phyloP scores from a whole-genome alignment of 371 early-diverging fungal genomes.

The Rhizopus sp. region DNA sequence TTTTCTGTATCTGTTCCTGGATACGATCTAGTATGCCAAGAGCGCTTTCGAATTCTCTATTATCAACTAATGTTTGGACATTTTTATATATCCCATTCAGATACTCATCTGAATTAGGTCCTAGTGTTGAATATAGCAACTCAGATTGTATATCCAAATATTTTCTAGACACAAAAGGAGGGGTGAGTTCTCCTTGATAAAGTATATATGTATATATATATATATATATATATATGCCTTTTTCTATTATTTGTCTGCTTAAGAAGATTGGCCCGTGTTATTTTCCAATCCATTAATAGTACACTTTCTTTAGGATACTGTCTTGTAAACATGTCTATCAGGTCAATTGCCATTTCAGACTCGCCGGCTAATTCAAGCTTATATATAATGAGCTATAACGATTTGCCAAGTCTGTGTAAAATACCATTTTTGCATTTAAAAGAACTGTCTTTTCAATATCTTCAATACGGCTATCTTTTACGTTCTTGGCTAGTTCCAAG shows the following conservation, averaged over 20 bases:
- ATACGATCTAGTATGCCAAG: constrained; percentile 8
- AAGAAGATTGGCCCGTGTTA: constrained; percentile 13
- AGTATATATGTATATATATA: neutral
- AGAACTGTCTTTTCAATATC: constrained; percentile 34
- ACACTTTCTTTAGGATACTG: constrained; percentile 30
- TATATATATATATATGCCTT: no score
- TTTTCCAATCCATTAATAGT: constrained; percentile 33
- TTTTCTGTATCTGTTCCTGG: constrained; percentile 9
- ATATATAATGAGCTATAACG: neutral
- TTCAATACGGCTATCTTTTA: constrained; percentile 16
- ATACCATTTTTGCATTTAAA: constrained; percentile 33
- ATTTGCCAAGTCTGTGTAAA: neutral
- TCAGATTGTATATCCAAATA: constrained; percentile 3
- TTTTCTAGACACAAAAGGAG: constrained; percentile 3
- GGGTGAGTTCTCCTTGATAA: no score
- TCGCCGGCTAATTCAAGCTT: constrained; percentile 31
- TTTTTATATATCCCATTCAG: constrained; percentile 8
- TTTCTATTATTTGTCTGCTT: constrained; percentile 4
- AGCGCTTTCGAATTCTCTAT: constrained; percentile 16
- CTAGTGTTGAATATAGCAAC: neutral
- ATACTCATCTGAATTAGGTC: constrained; percentile 15
- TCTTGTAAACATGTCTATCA: constrained; percentile 18
- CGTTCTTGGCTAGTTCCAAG: constrained; percentile 22
- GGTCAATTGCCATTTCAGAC: constrained; percentile 24
- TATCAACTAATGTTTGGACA: constrained; percentile 1